A percentile compares a stretch with the other conserved stretches of the same genome.
phyloP scores from a whole-genome alignment of 2,329 filamentous ascomycete genomes.

The Xylariomycetidae sp. region DNA sequence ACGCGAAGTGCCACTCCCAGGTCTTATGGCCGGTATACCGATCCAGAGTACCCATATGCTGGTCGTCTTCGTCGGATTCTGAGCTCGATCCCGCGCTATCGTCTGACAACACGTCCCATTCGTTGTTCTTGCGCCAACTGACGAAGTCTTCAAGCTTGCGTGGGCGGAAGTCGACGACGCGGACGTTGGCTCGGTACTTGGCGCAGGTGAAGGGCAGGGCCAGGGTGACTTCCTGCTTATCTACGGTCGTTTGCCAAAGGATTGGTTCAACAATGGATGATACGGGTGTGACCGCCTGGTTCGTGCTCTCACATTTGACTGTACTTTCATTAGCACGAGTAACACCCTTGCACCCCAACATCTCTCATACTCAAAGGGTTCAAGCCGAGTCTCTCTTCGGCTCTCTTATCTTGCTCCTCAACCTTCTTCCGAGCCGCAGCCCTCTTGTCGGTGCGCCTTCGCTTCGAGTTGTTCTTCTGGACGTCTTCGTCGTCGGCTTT shows the following conservation, averaged over 20 bases:
- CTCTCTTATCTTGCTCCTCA: constrained; percentile 23
- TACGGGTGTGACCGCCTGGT: constrained; percentile 31
- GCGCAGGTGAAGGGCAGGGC: constrained; percentile 69
- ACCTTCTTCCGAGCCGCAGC: constrained; percentile 16
- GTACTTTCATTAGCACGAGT: constrained; percentile 15
- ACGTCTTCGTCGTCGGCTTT: constrained; percentile 13
- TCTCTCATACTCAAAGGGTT: constrained; percentile 26
- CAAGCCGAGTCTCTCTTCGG: constrained; percentile 23
- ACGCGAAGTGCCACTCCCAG: constrained; percentile 83
- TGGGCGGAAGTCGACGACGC: constrained; percentile 81
- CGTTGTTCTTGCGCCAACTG: constrained; percentile 36
- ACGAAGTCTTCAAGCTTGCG: constrained; percentile 67
- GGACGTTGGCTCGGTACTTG: constrained; percentile 64
- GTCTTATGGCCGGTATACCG: constrained; percentile 22
- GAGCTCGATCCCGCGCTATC: constrained; percentile 27
- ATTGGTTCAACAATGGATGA: constrained; percentile 35
- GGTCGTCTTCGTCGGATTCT: constrained; percentile 17
- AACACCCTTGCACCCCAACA: not conserved
- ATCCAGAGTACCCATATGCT: constrained; percentile 17
- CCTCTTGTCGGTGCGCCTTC: constrained; percentile 23
- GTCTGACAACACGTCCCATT: constrained; percentile 48
- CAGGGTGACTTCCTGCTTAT: constrained; percentile 31
- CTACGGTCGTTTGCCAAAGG: constrained; percentile 38
- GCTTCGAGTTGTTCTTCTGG: constrained; percentile 16
- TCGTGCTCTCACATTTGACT: constrained; percentile 44